Percentiles rank a stretch among this genome's conserved stretches.
phyloP scores from a whole-genome alignment of 2,329 filamentous ascomycete species.

The Ascochyta viciae-villosae region DNA sequence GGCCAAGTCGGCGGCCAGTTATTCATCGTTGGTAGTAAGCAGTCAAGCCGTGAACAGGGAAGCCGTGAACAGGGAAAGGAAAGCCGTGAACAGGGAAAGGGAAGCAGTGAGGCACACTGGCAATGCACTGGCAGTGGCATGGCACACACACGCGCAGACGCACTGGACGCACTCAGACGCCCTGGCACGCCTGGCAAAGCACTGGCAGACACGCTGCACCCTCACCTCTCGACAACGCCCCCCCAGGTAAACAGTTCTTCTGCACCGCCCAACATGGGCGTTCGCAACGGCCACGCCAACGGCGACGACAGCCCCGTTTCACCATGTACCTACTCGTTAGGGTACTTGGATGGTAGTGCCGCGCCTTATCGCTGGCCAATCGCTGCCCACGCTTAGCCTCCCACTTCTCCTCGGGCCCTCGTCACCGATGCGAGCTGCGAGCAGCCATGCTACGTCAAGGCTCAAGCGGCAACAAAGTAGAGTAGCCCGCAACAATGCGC shows the following conservation, averaged over 20 bases:
- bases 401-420: slow-evolving; percentile 17
- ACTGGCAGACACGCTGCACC: too few species aligned
- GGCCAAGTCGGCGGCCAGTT: slow-evolving; percentile 18
- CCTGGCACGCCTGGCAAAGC: too few species aligned
- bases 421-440: slow-evolving; percentile 13
- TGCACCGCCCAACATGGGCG: background rate
- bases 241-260: too few species aligned
- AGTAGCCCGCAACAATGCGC: background rate
- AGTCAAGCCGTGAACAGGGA: too few species aligned
- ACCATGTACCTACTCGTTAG: background rate
- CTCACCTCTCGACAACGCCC: too few species aligned
- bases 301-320: slow-evolving; percentile 8
- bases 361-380: slow-evolving; percentile 41
- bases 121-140: too few species aligned
- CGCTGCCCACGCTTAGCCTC: background rate
- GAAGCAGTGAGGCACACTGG: too few species aligned
- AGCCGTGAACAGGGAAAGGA: too few species aligned
- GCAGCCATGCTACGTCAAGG: background rate
- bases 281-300: slow-evolving; percentile 8
- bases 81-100: too few species aligned
- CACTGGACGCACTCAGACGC: too few species aligned
- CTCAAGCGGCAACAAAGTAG: slow-evolving; percentile 1
- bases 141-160: too few species aligned
- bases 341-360: background rate
- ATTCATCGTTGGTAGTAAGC: slow-evolving; percentile 10